These are phyloP conservation scores for carrot (Daucus carota) DNA, from an alignment of 129 eudicot species.

Conservation along the genomic window DNA sequence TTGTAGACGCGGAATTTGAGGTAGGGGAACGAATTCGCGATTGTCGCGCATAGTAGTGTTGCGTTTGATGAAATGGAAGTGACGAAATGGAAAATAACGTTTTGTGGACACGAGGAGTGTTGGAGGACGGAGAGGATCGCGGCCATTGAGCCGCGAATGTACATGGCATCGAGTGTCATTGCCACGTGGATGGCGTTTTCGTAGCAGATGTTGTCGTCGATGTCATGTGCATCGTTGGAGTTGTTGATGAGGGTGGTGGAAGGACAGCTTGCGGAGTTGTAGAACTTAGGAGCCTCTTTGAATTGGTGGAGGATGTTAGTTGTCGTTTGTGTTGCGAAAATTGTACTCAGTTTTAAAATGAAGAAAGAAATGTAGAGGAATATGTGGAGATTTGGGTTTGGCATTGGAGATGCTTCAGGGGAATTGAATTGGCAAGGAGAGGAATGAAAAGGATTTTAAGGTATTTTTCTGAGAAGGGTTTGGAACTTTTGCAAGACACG, in stretches of 20 bases:
- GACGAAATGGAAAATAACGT: constrained; percentile 44
- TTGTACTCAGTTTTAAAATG: neutral
- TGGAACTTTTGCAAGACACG: neutral
- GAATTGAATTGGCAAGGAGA: too few species aligned
- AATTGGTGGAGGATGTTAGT: neutral
- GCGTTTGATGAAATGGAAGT: constrained; percentile 26
- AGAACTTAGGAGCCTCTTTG: constrained; percentile 31
- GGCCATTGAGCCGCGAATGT: constrained; percentile 58
- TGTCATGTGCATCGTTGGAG: neutral
- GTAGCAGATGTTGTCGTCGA: constrained; percentile 20
- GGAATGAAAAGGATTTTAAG: neutral
- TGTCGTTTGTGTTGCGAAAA: neutral
- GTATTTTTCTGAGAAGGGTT: neutral
- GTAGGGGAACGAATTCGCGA: constrained; percentile 37
- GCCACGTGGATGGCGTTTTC: constrained; percentile 45
- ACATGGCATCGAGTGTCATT: constrained; percentile 49
- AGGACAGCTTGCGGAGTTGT: constrained; percentile 25
- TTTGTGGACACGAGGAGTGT: constrained; percentile 53
- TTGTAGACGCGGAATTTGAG: constrained; percentile 31
- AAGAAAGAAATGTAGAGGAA: neutral
- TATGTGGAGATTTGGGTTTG: neutral
- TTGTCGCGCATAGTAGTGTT: constrained; percentile 29
- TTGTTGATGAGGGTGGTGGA: constrained; percentile 2
- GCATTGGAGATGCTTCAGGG: too few species aligned
- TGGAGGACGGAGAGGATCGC: constrained; percentile 51